phyloP scores from a whole-genome alignment of 768 basidiomycete genomes.

The Lactarius hatsudake region DNA sequence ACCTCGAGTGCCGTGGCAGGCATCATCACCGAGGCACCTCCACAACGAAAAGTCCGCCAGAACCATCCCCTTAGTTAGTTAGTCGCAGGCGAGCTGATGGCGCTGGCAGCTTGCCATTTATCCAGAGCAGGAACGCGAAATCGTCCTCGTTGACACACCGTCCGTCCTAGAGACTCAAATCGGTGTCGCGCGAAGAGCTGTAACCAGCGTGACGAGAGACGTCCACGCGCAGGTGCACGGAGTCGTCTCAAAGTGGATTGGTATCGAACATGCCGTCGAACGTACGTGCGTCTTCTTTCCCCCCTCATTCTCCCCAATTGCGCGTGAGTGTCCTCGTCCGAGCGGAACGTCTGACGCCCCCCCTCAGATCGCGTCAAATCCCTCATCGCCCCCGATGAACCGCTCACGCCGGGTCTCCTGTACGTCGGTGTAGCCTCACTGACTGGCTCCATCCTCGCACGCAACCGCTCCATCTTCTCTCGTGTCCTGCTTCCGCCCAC shows the following conservation, averaged over 20 bases:
- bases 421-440: constrained; percentile 89
- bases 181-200: constrained; percentile 59
- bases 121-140: constrained; percentile 53
- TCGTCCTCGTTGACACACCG: constrained; percentile 70
- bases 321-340: neutral
- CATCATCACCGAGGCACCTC: constrained; percentile 9
- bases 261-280: constrained; percentile 81
- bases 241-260: constrained; percentile 79
- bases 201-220: constrained; percentile 53
- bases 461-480: constrained; percentile 66
- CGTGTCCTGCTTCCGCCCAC: constrained; percentile 76
- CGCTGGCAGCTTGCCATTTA: constrained; percentile 80
- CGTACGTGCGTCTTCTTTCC: constrained; percentile 60
- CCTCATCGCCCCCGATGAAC: constrained; percentile 75
- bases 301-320: neutral
- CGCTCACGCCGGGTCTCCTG: constrained; percentile 83
- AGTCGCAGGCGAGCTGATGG: neutral
- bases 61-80: neutral
- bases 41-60: constrained; percentile 18
- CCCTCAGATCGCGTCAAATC: constrained; percentile 73
- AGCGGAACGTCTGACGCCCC: neutral
- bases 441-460: constrained; percentile 81
- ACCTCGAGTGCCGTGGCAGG: constrained; percentile 10
- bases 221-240: constrained; percentile 67
- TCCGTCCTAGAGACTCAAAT: constrained; percentile 78